These are phyloP conservation scores for Ganoderma leucocontextum DNA, from an alignment of 1,284 basidiomycete genomes.

Conservation along the genomic window DNA sequence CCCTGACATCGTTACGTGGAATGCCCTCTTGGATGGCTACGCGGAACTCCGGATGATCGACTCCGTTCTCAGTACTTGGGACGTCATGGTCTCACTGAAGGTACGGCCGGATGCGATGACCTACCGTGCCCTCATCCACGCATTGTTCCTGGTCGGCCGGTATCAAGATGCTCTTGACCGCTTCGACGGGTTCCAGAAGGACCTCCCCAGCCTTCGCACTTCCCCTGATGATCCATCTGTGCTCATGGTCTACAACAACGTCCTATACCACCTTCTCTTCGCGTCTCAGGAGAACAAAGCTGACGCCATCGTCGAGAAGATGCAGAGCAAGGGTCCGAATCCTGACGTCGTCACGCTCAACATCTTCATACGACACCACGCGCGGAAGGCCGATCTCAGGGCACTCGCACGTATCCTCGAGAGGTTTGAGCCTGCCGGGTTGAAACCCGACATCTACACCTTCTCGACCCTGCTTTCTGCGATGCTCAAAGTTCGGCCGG, in stretches of 20 bases:
- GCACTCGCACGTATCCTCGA: conserved; percentile 63
- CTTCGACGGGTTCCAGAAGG: conserved; percentile 59
- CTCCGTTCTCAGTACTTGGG: conserved; percentile 64
- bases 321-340: conserved; percentile 59
- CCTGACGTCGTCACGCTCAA: conserved; percentile 84
- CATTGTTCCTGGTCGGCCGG: conserved; percentile 57
- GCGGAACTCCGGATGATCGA: conserved; percentile 54
- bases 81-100: conserved; percentile 60
- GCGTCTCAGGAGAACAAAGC: conserved; percentile 53
- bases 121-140: conserved; percentile 69
- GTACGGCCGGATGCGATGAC: conserved; percentile 61
- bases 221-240: conserved; percentile 23
- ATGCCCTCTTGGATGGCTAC: conserved; percentile 68
- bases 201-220: conserved; percentile 9
- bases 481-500: conserved; percentile 68
- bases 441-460: conserved; percentile 79
- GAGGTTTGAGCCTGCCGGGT: conserved; percentile 56
- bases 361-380: conserved; percentile 75
- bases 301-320: conserved; percentile 53
- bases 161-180: conserved; percentile 54
- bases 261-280: conserved; percentile 67
- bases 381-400: conserved; percentile 65
- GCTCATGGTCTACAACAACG: conserved; percentile 68
- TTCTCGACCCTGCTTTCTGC: conserved; percentile 84
- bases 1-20: conserved; percentile 66